A percentile compares a stretch with the other conserved stretches of the same genome.
phyloP scores from a whole-genome alignment of 2,329 filamentous ascomycete species.

The Aspergillus sp. region DNA sequence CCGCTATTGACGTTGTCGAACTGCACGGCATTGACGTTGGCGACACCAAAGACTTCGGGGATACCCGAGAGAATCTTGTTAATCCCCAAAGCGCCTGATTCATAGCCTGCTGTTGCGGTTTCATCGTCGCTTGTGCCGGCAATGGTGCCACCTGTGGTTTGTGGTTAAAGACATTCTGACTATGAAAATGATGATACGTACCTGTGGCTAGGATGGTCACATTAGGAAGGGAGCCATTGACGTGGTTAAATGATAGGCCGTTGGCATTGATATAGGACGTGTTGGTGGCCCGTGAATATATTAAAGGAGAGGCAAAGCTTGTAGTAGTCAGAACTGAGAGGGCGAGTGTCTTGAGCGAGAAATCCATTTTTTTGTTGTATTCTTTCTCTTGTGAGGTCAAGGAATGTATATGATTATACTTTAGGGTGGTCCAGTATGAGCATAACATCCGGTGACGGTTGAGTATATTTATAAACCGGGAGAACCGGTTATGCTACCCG shows the following conservation, averaged over 20 bases:
- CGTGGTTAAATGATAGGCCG: conserved; percentile 26
- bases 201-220: conserved; percentile 2
- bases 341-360: conserved; percentile 16
- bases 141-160: conserved; percentile 23
- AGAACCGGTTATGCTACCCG: too few relatives aligned
- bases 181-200: too few relatives aligned
- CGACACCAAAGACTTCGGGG: conserved; percentile 25
- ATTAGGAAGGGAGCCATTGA: conserved; percentile 26
- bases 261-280: conserved; percentile 24
- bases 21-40: conserved; percentile 29
- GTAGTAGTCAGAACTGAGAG: conserved; percentile 18
- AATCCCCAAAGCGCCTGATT: conserved; percentile 24
- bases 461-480: too few relatives aligned
- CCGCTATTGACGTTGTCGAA: conserved; percentile 27
- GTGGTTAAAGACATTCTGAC: background rate
- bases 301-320: conserved; percentile 22
- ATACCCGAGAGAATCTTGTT: conserved; percentile 17
- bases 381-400: too few relatives aligned
- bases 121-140: conserved; percentile 24
- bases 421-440: too few relatives aligned
- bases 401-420: too few relatives aligned
- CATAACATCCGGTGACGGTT: too few relatives aligned
- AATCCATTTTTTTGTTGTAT: conserved; percentile 10
- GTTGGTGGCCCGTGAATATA: conserved; percentile 20
- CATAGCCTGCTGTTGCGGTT: conserved; percentile 27